Conservation (phyloP, 495 filamentous ascomycete genomes). For the Penicillium macrosclerotiorum region DNA sequence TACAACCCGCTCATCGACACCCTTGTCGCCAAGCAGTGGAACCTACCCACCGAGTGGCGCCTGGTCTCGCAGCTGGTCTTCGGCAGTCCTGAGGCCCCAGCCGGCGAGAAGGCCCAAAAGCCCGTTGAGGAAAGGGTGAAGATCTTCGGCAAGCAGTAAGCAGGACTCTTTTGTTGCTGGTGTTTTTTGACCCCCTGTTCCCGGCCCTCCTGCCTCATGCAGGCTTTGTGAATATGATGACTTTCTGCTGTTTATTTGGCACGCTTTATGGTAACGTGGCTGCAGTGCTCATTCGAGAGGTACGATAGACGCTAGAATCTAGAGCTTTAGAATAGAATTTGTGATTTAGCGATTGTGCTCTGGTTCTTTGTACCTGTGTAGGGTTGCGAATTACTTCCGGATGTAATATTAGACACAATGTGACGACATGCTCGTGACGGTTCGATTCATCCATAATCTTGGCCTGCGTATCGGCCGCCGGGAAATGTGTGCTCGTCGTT, state of each 20-base stretch:
- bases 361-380: too few species aligned
- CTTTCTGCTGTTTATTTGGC: too few species aligned
- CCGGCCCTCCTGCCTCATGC: too few species aligned
- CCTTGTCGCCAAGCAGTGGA: conserved; percentile 41
- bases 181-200: too few species aligned
- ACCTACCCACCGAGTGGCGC: conserved; percentile 46
- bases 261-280: too few species aligned
- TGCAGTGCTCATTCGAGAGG: too few species aligned
- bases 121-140: conserved; percentile 22
- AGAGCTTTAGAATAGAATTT: too few species aligned
- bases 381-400: too few species aligned
- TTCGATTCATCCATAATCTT: background rate
- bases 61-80: conserved; percentile 53
- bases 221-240: too few species aligned
- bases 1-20: conserved; percentile 53
- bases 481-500: background rate
- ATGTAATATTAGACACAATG: too few species aligned
- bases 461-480: background rate
- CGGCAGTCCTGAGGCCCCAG: conserved; percentile 37
- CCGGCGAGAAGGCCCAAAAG: conserved; percentile 20
- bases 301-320: too few species aligned
- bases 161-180: background rate
- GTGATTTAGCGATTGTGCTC: too few species aligned
- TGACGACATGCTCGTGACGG: background rate
- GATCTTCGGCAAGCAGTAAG: conserved; percentile 24